Conservation (phyloP, 2,329 filamentous ascomycete species). For the Didymella keratinophila region DNA sequence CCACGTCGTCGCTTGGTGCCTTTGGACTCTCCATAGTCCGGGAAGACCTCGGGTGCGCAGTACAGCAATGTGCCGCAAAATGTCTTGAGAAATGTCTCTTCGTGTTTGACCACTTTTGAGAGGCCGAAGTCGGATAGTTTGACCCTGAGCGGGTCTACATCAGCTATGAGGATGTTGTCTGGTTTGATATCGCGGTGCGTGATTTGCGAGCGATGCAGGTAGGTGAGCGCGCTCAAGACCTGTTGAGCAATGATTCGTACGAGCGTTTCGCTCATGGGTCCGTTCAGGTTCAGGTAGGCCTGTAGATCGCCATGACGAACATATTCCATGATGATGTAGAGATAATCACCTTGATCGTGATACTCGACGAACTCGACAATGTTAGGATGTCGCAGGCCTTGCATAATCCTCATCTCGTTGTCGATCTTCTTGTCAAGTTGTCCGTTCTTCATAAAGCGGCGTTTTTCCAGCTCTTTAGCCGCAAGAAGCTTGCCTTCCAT, state of each 20-base stretch:
- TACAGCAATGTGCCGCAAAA: constrained; percentile 97
- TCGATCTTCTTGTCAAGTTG: constrained; percentile 89
- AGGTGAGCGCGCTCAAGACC: constrained; percentile 81
- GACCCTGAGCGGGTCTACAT: constrained; percentile 75
- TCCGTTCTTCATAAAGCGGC: constrained; percentile 91
- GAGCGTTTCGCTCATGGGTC: constrained; percentile 70
- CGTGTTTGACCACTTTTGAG: constrained; percentile 90
- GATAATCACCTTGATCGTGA: constrained; percentile 78
- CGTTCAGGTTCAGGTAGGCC: constrained; percentile 69
- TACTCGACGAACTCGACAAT: constrained; percentile 93
- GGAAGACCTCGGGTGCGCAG: constrained; percentile 96
- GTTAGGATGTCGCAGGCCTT: constrained; percentile 80
- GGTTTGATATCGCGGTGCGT: constrained; percentile 99
- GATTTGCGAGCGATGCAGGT: constrained; percentile 86
- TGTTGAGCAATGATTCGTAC: constrained; percentile 78
- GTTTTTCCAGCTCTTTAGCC: constrained; percentile 94
- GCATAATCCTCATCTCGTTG: constrained; percentile 98
- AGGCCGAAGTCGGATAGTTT: constrained; percentile 97
- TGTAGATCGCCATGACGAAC: constrained; percentile 84
- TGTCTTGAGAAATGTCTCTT: constrained; percentile 91
- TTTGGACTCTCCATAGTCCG: constrained; percentile 74
- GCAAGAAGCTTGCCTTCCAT: constrained; percentile 84
- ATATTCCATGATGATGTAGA: constrained; percentile 98
- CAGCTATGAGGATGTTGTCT: constrained; percentile 91
- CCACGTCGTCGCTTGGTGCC: constrained; percentile 69